Percentiles rank a stretch among this genome's conserved stretches.
Evolutionary conservation across 2,329 filamentous ascomycete genomes (phyloP).

Genomic region (Pseudopyrenochaeta lycopersici): DNA sequence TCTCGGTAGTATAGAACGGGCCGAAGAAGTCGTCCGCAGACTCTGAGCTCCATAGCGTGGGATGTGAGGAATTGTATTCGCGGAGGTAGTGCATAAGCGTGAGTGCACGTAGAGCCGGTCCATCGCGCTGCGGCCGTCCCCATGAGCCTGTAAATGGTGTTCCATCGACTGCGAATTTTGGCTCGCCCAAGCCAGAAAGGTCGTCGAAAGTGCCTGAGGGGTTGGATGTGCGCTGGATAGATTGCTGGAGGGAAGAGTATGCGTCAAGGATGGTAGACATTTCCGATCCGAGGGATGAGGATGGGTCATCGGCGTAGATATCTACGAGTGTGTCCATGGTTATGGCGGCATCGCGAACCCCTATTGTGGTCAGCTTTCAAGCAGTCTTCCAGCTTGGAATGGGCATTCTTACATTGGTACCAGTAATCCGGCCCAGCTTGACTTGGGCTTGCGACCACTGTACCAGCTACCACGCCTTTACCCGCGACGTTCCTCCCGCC

Average conservation of each 20-base stretch:
- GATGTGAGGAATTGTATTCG: conserved; percentile 52
- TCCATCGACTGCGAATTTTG: conserved; percentile 53
- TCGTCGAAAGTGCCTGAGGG: conserved; percentile 48
- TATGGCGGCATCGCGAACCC: conserved; percentile 56
- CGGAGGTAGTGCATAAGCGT: conserved; percentile 54
- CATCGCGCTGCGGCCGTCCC: conserved; percentile 56
- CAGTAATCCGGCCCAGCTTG: conserved; percentile 53
- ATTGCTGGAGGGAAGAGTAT: conserved; percentile 45
- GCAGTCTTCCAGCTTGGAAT: not conserved
- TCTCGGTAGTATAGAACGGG: conserved; percentile 47
- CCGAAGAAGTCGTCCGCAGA: conserved; percentile 40
- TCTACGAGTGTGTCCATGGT: conserved; percentile 53
- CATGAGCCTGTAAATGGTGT: conserved; percentile 49
- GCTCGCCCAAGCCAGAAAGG: conserved; percentile 53
- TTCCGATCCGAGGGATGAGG: conserved; percentile 33
- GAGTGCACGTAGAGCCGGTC: conserved; percentile 54
- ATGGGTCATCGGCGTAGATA: conserved; percentile 46
- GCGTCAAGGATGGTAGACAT: conserved; percentile 43
- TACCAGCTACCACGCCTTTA: conserved; percentile 47
- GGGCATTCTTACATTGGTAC: conserved; percentile 51
- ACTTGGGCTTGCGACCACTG: conserved; percentile 56
- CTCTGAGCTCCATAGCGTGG: conserved; percentile 43
- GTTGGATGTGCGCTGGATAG: conserved; percentile 51
- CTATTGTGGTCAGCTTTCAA: conserved; percentile 26
- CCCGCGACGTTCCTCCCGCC: conserved; percentile 49